phyloP scores from a whole-genome alignment of 2,329 filamentous ascomycete genomes.

The Aspergillus niger region DNA sequence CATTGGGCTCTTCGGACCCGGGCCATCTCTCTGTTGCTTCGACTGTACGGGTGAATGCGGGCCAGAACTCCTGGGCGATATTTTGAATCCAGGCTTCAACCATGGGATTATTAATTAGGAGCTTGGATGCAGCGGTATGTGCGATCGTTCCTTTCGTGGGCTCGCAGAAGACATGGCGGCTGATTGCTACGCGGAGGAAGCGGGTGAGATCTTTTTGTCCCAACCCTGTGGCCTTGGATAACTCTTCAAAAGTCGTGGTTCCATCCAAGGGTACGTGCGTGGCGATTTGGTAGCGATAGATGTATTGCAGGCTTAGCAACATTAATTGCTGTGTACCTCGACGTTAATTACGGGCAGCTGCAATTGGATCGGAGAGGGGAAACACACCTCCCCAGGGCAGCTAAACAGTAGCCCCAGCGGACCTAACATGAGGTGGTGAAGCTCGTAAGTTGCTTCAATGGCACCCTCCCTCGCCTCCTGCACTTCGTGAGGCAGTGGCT shows the following conservation, averaged over 20 bases:
- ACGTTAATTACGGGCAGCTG: background rate
- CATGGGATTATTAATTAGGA: background rate
- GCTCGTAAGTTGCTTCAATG: background rate
- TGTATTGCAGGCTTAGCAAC: background rate
- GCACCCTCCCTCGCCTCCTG: background rate
- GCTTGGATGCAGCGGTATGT: conserved; percentile 2
- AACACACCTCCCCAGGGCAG: background rate
- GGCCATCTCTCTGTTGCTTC: conserved; percentile 5
- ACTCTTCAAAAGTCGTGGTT: background rate
- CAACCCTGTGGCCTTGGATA: background rate
- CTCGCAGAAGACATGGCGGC: conserved; percentile 4
- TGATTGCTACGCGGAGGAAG: conserved; percentile 3
- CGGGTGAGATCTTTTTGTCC: background rate
- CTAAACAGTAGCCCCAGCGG: background rate
- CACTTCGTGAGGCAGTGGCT: background rate
- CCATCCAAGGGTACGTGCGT: background rate
- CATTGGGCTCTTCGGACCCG: conserved; percentile 5
- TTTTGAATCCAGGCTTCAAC: conserved; percentile 5
- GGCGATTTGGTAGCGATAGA: background rate
- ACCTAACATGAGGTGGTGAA: background rate
- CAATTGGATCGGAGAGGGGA: background rate
- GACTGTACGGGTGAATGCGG: background rate
- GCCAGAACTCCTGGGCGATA: background rate
- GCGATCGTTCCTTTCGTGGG: background rate
- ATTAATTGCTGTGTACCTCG: background rate